phyloP scores from a whole-genome alignment of 2,329 filamentous ascomycete genomes.

The Aspergillus brasiliensis region DNA sequence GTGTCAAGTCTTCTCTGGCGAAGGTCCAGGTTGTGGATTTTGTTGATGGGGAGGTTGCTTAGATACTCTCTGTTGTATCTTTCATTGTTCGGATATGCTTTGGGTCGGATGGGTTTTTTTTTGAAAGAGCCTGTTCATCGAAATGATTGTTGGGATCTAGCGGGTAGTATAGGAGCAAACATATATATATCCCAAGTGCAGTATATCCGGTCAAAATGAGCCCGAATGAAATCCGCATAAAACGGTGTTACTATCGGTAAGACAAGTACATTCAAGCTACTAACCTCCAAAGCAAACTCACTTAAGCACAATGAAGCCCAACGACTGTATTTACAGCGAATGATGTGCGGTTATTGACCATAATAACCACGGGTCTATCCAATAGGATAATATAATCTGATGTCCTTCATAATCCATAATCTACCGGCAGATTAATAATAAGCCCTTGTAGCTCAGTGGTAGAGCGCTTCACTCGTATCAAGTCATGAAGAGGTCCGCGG shows the following conservation, averaged over 20 bases:
- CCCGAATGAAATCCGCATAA: too few species aligned
- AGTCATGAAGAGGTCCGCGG: conserved; percentile 2
- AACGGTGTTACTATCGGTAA: rapidly evolving
- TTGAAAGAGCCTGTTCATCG: too few species aligned
- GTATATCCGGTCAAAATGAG: too few species aligned
- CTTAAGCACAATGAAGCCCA: too few species aligned
- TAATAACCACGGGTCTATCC: too few species aligned
- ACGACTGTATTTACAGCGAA: too few species aligned
- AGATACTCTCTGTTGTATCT: not conserved
- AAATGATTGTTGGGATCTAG: too few species aligned
- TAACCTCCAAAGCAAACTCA: rapidly evolving
- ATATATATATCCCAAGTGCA: not conserved
- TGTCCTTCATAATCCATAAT: not conserved
- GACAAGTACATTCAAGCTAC: too few species aligned
- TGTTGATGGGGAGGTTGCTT: conserved; percentile 1
- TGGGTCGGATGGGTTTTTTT: too few species aligned
- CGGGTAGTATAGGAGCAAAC: not conserved
- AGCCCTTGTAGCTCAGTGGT: conserved; percentile 4
- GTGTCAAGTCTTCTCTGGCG: not conserved
- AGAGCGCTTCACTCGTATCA: conserved; percentile 4
- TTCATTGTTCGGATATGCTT: too few species aligned
- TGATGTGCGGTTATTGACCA: too few species aligned
- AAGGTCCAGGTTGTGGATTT: conserved; percentile 4
- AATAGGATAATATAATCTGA: not conserved
- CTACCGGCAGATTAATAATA: not conserved